Conservation (phyloP, 352 stramenopile genomes). For the Blastocystis sp. region DNA sequence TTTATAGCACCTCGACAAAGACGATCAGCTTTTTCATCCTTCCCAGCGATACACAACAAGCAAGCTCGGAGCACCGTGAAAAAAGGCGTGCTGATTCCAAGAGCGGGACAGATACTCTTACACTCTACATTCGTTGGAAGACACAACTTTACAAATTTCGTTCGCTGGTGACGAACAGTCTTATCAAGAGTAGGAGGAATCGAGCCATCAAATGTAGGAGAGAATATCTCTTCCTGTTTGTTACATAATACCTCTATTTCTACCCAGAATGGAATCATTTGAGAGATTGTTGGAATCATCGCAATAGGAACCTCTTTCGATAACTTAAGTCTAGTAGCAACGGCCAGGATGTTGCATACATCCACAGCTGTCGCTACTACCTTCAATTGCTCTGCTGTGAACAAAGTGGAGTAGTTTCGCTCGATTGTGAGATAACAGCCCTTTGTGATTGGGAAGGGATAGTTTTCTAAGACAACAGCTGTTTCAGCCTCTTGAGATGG, state of each 20-base stretch:
- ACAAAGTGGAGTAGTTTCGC: not conserved
- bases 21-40: slow-evolving; percentile 44
- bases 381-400: not conserved
- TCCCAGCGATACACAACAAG: not conserved
- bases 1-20: slow-evolving; percentile 1
- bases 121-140: not conserved
- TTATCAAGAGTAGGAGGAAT: not conserved
- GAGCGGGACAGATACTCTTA: not conserved
- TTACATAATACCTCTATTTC: not conserved
- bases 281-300: not conserved
- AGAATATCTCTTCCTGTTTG: not conserved
- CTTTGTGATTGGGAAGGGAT: slow-evolving; percentile 48
- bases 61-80: slow-evolving; percentile 14
- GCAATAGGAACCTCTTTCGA: not conserved
- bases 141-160: slow-evolving; percentile 41
- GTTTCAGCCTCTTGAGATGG: not conserved
- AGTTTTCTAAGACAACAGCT: not conserved
- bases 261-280: slow-evolving; percentile 15
- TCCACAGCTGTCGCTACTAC: not conserved
- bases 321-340: not conserved
- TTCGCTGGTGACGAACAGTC: not conserved
- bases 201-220: not conserved
- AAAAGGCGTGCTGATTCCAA: not conserved
- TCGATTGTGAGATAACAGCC: slow-evolving; percentile 33
- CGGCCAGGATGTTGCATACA: not conserved